Percentiles rank a stretch among this genome's conserved stretches.
phyloP scores from a whole-genome alignment of 441 rosid genomes.

The Flueggea neowawraea region DNA sequence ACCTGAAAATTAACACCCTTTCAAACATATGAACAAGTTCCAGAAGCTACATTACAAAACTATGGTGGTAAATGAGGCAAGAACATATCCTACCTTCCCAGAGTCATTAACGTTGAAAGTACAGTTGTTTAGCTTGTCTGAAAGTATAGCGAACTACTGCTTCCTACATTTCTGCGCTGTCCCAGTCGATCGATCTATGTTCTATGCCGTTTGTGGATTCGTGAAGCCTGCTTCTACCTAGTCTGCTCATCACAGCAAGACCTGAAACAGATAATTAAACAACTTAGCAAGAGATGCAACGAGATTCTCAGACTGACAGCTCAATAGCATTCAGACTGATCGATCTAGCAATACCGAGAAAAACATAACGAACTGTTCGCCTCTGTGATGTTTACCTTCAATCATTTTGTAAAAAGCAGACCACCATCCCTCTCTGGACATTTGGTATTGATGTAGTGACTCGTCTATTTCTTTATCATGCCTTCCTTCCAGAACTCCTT shows the following conservation, averaged over 20 bases:
- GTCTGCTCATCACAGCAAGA: slow-evolving; percentile 78
- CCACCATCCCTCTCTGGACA: slow-evolving; percentile 92
- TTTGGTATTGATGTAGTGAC: slow-evolving; percentile 49
- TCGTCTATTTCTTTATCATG: slow-evolving; percentile 73
- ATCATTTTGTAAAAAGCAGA: slow-evolving; percentile 85
- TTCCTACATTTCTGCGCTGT: slow-evolving; percentile 52
- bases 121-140: background rate
- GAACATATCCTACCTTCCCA: background rate
- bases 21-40: background rate
- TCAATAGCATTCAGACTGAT: background rate
- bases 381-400: slow-evolving; percentile 51
- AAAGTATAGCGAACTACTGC: background rate
- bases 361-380: background rate
- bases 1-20: background rate
- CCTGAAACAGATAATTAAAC: slow-evolving; percentile 37
- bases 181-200: slow-evolving; percentile 77
- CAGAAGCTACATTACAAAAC: background rate
- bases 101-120: no score
- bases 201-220: slow-evolving; percentile 43
- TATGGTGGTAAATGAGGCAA: background rate
- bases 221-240: slow-evolving; percentile 55
- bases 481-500: slow-evolving; percentile 86
- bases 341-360: background rate
- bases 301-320: background rate
- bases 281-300: background rate